phyloP scores from a whole-genome alignment of 179 eudicot species.

The Heliamphora pulchella region DNA sequence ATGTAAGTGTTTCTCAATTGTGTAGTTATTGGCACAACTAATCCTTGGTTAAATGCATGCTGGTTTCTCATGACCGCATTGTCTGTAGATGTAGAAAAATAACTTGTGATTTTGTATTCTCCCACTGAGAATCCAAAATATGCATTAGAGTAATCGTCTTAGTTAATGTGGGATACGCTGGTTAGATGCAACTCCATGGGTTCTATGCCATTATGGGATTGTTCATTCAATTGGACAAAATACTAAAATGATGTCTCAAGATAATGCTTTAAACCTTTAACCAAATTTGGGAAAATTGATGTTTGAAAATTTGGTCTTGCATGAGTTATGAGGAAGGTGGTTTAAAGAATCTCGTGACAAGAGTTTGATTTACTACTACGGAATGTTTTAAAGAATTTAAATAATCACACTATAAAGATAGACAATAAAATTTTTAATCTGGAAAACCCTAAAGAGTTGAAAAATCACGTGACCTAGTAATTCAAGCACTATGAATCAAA shows the following conservation, averaged over 20 bases:
- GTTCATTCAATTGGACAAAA: neutral
- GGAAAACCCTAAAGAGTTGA: no score
- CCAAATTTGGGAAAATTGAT: neutral
- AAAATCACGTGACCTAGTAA: no score
- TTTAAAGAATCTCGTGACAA: no score
- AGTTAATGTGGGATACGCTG: neutral
- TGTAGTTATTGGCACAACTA: neutral
- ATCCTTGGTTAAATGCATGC: neutral
- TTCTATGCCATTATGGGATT: neutral
- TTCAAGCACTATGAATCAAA: no score
- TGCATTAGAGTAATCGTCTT: neutral
- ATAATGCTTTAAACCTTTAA: no score
- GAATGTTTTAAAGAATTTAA: no score
- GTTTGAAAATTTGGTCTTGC: no score
- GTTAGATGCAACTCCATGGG: neutral
- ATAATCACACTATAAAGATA: no score
- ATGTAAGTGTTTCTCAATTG: slow-evolving; percentile 47
- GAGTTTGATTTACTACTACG: no score
- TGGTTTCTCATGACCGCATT: neutral
- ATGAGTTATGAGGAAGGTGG: no score
- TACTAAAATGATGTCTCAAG: neutral
- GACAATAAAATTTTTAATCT: no score
- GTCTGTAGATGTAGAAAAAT: neutral
- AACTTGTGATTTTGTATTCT: neutral
- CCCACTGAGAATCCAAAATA: neutral